phyloP scores from a whole-genome alignment of 257 asterid species.

The Solanum habrochaites region DNA sequence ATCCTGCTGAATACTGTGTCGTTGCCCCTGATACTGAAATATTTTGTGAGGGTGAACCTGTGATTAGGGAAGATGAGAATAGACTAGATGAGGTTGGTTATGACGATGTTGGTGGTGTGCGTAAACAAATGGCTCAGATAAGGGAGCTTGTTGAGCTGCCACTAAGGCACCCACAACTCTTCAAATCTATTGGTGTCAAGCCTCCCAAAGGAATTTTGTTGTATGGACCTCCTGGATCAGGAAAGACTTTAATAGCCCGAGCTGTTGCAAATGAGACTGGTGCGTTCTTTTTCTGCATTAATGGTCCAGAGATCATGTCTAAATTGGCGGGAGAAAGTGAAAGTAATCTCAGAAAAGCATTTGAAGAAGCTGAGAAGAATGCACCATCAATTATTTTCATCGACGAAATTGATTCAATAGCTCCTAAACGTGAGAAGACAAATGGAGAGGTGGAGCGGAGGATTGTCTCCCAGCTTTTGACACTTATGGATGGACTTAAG shows the following conservation, averaged over 20 bases:
- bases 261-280: constrained; percentile 96
- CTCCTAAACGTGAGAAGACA: constrained; percentile 89
- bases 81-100: constrained; percentile 73
- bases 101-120: constrained; percentile 92
- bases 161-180: constrained; percentile 80
- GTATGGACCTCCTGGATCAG: constrained; percentile 90
- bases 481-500: constrained; percentile 89
- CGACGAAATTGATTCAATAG: constrained; percentile 85
- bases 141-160: constrained; percentile 86
- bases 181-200: constrained; percentile 78
- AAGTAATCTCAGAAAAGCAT: constrained; percentile 87
- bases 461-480: constrained; percentile 90
- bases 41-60: constrained; percentile 80
- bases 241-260: constrained; percentile 79
- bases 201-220: constrained; percentile 81
- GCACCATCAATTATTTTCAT: constrained; percentile 85
- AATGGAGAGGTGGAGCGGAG: constrained; percentile 93
- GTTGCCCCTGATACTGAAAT: constrained; percentile 89
- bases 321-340: constrained; percentile 94
- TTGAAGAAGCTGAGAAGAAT: constrained; percentile 91
- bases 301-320: constrained; percentile 90
- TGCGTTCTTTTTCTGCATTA: constrained; percentile 83
- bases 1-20: constrained; percentile 71
- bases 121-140: constrained; percentile 87
- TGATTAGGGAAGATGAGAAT: constrained; percentile 68